phyloP scores from a whole-genome alignment of 805 yeast species.

The Saturnispora serradocipensis region DNA sequence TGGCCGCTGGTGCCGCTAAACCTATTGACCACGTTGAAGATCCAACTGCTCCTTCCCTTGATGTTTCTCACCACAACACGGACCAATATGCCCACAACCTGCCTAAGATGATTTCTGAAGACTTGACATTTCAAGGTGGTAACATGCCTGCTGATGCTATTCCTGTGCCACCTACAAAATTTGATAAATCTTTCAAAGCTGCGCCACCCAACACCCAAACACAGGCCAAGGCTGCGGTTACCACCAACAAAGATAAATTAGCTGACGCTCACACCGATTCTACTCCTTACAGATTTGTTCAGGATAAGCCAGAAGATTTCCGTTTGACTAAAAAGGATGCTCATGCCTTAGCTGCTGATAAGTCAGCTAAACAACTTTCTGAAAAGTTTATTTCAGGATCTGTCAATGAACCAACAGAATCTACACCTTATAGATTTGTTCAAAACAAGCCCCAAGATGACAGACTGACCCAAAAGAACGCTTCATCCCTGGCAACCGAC shows the following conservation, averaged over 20 bases:
- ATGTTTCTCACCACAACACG: neutral
- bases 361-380: neutral
- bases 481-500: neutral
- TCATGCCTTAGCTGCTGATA: neutral
- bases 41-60: neutral
- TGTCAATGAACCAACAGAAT: neutral
- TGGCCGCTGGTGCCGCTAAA: neutral
- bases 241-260: neutral
- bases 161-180: neutral
- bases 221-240: neutral
- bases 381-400: neutral
- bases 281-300: slow-evolving; percentile 4
- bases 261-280: neutral
- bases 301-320: neutral
- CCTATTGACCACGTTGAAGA: neutral
- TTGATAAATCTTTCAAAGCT: neutral
- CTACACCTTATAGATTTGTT: slow-evolving; percentile 9
- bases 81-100: neutral
- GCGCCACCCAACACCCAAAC: neutral
- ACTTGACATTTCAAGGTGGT: neutral
- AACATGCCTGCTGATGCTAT: neutral
- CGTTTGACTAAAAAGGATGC: slow-evolving; percentile 3
- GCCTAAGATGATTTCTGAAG: neutral
- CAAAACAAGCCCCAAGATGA: slow-evolving; percentile 4
- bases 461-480: slow-evolving; percentile 1